Conservation (phyloP, 1,284 basidiomycete species). For the Lentinula novae-zelandiae region DNA sequence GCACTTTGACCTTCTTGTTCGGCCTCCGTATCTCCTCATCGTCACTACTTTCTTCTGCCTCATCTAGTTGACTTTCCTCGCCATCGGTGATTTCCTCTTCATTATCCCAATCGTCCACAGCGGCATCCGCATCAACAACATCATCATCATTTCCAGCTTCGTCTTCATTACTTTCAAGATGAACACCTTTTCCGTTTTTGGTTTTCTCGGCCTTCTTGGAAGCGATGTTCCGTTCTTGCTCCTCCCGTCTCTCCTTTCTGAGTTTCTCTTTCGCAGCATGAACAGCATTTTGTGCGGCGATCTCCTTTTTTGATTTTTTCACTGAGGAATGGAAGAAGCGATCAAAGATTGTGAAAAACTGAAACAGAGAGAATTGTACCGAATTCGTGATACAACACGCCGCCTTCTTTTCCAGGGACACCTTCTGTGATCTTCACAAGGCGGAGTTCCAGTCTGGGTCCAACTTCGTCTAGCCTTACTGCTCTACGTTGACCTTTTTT, state of each 20-base stretch:
- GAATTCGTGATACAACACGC: conserved; percentile 90
- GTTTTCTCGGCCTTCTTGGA: conserved; percentile 62
- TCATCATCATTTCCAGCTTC: conserved; percentile 38
- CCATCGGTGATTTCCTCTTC: conserved; percentile 64
- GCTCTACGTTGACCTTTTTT: conserved; percentile 88
- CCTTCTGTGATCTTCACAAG: conserved; percentile 96
- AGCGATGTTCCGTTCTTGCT: conserved; percentile 86
- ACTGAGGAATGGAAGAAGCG: conserved; percentile 43
- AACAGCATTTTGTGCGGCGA: conserved; percentile 59
- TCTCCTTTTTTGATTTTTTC: conserved; percentile 78
- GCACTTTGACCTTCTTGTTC: conserved; percentile 33
- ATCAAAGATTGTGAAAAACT: conserved; percentile 3
- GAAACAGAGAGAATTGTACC: conserved; percentile 45
- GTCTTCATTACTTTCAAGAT: conserved; percentile 30
- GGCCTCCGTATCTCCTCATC: conserved; percentile 34
- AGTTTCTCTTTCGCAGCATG: conserved; percentile 76
- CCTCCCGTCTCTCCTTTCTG: conserved; percentile 72
- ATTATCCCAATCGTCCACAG: conserved; percentile 53
- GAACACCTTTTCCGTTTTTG: conserved; percentile 32
- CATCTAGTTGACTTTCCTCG: conserved; percentile 43
- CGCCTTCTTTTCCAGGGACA: conserved; percentile 84
- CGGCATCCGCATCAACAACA: conserved; percentile 38
- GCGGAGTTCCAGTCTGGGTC: conserved; percentile 90
- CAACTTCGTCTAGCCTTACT: conserved; percentile 90
- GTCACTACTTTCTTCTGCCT: conserved; percentile 39